Conservation (phyloP, 2,329 filamentous ascomycete genomes). For the Sporothrix schenckii region DNA sequence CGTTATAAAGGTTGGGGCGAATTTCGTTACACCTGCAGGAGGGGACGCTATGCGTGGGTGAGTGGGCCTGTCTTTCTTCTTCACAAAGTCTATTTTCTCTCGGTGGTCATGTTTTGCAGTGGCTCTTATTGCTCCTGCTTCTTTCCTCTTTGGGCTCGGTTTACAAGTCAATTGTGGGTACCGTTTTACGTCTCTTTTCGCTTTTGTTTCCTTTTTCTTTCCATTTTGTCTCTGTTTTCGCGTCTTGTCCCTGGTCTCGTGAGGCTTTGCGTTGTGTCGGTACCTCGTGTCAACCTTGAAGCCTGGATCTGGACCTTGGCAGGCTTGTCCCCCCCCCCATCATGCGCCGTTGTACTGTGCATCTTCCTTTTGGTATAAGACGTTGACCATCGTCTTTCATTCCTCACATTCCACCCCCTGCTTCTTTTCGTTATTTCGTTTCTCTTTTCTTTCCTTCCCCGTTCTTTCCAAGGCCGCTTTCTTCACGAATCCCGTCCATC, state of each 20-base stretch:
- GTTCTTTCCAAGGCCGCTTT: constrained; percentile 27
- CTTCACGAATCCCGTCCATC: constrained; percentile 20
- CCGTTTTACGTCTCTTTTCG: not conserved
- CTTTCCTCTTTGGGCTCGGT: constrained; percentile 24
- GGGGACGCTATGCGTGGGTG: constrained; percentile 17
- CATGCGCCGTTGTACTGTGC: not conserved
- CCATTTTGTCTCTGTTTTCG: not conserved
- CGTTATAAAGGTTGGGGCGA: not conserved
- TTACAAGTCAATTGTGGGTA: not conserved
- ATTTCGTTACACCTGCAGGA: constrained; percentile 25
- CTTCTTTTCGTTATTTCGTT: constrained; percentile 6
- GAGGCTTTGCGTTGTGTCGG: constrained; percentile 13
- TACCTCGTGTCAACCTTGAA: constrained; percentile 21
- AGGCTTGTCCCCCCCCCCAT: not conserved
- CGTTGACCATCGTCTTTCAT: constrained; percentile 9
- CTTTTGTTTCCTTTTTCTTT: not conserved
- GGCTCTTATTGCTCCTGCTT: not conserved
- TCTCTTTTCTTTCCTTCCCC: constrained; percentile 22
- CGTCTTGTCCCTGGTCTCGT: constrained; percentile 20
- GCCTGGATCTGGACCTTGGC: not conserved
- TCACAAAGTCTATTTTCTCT: not conserved
- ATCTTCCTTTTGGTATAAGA: constrained; percentile 27
- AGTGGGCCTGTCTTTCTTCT: not conserved
- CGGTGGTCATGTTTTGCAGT: not conserved
- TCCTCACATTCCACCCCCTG: not conserved